Percentiles rank a stretch among this genome's conserved stretches.
These are phyloP conservation scores for Boletus vermiculosoides DNA, from an alignment of 768 basidiomycete genomes.

Conservation along the genomic window DNA sequence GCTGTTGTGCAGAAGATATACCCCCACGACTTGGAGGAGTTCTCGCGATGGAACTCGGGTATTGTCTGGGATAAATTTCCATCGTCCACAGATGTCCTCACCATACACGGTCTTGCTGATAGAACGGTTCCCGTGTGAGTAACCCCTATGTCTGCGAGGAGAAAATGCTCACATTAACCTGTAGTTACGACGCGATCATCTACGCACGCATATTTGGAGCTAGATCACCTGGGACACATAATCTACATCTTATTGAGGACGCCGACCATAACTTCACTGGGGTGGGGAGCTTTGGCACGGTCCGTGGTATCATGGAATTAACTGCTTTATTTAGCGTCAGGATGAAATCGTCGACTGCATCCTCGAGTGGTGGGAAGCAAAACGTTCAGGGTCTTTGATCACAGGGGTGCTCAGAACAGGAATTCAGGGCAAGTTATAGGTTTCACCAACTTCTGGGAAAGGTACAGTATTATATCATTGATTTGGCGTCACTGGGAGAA, in stretches of 20 bases:
- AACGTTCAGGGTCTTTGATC: slow-evolving; percentile 44
- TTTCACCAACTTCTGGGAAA: neutral
- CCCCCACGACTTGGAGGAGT: slow-evolving; percentile 58
- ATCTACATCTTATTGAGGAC: slow-evolving; percentile 64
- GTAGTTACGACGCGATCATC: slow-evolving; percentile 69
- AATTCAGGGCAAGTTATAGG: slow-evolving; percentile 48
- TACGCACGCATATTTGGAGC: slow-evolving; percentile 60
- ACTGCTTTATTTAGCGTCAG: slow-evolving; percentile 40
- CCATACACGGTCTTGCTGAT: slow-evolving; percentile 74
- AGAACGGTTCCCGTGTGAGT: slow-evolving; percentile 67
- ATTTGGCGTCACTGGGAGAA: neutral
- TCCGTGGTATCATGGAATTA: neutral
- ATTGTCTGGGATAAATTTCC: slow-evolving; percentile 73
- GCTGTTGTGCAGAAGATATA: slow-evolving; percentile 49
- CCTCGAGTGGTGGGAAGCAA: slow-evolving; percentile 62
- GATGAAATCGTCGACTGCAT: slow-evolving; percentile 69
- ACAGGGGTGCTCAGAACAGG: slow-evolving; percentile 67
- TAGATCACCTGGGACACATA: slow-evolving; percentile 66
- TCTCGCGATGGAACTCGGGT: slow-evolving; percentile 63
- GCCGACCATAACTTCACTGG: slow-evolving; percentile 81
- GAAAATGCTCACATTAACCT: neutral
- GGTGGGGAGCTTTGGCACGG: slow-evolving; percentile 27
- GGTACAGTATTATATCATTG: neutral
- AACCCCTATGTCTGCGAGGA: neutral
- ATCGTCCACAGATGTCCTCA: slow-evolving; percentile 59